Conservation (phyloP, 176 grass and related monocot species). For the Oryza brachyantha region DNA sequence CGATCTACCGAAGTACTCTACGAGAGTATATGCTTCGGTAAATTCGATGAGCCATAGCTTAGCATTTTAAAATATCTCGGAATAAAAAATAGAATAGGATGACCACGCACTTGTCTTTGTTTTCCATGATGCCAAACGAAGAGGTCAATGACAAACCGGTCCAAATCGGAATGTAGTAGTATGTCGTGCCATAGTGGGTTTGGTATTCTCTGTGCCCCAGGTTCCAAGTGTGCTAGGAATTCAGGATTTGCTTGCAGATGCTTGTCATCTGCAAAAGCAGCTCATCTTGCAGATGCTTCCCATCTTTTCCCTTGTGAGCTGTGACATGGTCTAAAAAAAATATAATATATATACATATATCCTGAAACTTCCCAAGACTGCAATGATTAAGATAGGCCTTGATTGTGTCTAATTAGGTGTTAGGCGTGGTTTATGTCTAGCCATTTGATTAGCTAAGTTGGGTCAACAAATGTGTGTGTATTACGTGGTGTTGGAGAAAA, state of each 20-base stretch:
- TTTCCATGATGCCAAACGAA: conserved; percentile 24
- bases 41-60: not conserved
- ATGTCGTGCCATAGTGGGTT: not conserved
- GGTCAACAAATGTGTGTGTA: conserved; percentile 22
- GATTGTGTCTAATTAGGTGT: conserved; percentile 24
- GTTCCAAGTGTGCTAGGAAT: conserved; percentile 34
- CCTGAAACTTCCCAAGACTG: not conserved
- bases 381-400: conserved; percentile 13
- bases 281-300: conserved; percentile 23
- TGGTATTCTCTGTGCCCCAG: not conserved
- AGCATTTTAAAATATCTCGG: not conserved
- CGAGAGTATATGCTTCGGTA: not conserved
- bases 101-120: conserved; percentile 12
- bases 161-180: conserved; percentile 15
- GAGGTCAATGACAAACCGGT: not conserved
- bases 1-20: not conserved
- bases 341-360: too few relatives aligned
- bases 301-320: conserved; percentile 5
- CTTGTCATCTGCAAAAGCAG: not conserved
- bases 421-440: not conserved
- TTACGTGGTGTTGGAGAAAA: not conserved
- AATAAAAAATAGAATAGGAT: conserved; percentile 1
- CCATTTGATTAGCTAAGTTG: conserved; percentile 28
- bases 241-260: conserved; percentile 28
- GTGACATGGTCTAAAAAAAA: conserved; percentile 16